Conservation (phyloP, 176 grass and related monocot species). For the Typha latifolia region DNA sequence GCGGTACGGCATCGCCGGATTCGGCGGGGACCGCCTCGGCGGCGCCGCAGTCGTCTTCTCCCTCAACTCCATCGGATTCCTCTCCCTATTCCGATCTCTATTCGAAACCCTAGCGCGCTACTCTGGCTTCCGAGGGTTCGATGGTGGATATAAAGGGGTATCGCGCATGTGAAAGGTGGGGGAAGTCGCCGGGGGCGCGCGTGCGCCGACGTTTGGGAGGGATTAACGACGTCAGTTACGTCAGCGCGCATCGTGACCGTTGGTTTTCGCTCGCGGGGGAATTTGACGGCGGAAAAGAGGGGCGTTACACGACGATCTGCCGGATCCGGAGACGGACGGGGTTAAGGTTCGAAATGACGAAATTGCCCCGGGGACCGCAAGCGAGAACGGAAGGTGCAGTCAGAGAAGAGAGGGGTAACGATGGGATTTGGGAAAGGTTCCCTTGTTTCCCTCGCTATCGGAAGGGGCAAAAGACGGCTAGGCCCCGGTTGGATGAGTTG, state of each 20-base stretch:
- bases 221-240: slow-evolving; percentile 22
- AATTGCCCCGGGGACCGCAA: not conserved
- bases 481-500: no score
- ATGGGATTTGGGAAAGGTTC: no score
- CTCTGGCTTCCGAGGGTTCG: slow-evolving; percentile 17
- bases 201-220: slow-evolving; percentile 32
- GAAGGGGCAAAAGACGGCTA: no score
- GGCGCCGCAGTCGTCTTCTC: slow-evolving; percentile 1
- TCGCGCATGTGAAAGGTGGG: not conserved
- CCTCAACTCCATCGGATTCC: slow-evolving; percentile 13
- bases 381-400: not conserved
- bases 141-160: slow-evolving; percentile 15
- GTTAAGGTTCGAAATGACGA: not conserved
- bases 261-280: slow-evolving; percentile 17
- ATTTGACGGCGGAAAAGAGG: no score
- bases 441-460: no score
- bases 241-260: slow-evolving; percentile 41
- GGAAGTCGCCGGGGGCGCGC: slow-evolving; percentile 11
- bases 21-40: slow-evolving; percentile 24
- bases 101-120: slow-evolving; percentile 29
- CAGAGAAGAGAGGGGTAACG: not conserved
- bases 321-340: slow-evolving; percentile 4
- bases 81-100: not conserved
- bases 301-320: no score
- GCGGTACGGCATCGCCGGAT: slow-evolving; percentile 76